Base-by-base conservation (phyloP, 163 green algal species). In the Coccomyxa subellipsoidea region DNA sequence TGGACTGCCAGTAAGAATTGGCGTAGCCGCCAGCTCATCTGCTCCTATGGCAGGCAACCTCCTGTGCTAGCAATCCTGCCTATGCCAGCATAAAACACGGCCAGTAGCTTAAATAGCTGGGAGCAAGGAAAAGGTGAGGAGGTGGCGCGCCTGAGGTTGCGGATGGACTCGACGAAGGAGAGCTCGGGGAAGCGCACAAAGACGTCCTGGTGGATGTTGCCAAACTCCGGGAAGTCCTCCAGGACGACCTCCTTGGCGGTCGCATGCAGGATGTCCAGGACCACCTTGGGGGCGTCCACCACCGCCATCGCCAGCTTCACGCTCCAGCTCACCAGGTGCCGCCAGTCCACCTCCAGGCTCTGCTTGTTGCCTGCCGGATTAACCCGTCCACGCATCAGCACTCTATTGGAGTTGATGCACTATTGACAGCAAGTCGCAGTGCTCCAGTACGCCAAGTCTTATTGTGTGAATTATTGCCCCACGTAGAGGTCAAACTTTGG, bases 181-280 rank as follows among this genome's bases (percentile, higher is more conserved):
- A 99, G 92, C 31, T 93, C 91, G 21, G 89, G 88, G 76, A 99
- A 89, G 71, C 97, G 94, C 82, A 99, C 96, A 82, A 94, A 94
- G 12, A 98, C 87, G 3, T 90, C 84, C n/a, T 90, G 78, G 47
- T 93, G 83, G 34, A 93, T 85, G 38, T 89, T 81, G 21, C 84
- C 75, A 40, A 92, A 94, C 37, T 91, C 82, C 7, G 87, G 87
- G 84, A 92, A 96, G 69, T 93, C 83, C 34, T 90, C 84, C 69
- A 93, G 77, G 38, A 88, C 90, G 53, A 92, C 88, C 73, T 92
- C 82, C 53, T 84, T 79, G 31, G 92, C 92, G 5, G 91, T 90
- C 83, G 93, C 83, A 77, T 97, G 80, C 47, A 98, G 85, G 77
- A 97, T 86, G 76, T 88, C 85, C 38, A 99, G 83, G 88, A 98